A percentile compares a stretch with the other conserved stretches of the same genome.
Conservation (phyloP, 345 rosid species). For the Eucalyptus curtisii region DNA sequence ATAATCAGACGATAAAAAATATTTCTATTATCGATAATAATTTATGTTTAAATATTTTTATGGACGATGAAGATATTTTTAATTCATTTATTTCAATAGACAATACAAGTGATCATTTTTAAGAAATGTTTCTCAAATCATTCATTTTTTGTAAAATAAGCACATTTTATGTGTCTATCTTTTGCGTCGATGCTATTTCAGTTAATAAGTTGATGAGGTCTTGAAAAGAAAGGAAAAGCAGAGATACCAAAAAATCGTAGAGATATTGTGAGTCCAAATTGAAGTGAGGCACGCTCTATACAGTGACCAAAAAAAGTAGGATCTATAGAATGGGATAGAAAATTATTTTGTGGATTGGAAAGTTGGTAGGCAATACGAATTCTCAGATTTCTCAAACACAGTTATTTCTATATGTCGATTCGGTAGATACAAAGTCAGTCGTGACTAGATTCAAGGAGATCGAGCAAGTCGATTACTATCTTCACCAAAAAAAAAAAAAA, state of each 20-base stretch:
- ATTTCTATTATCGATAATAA: rapidly evolving
- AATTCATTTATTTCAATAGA: rapidly evolving
- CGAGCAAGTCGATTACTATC: background rate
- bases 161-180: background rate
- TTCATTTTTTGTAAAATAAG: background rate
- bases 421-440: background rate
- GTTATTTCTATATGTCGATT: background rate
- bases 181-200: background rate
- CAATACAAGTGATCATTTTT: rapidly evolving
- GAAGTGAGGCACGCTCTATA: background rate
- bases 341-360: background rate
- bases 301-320: background rate
- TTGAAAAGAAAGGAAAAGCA: background rate
- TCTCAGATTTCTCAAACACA: background rate
- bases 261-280: no score
- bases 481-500: background rate
- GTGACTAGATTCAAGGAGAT: background rate
- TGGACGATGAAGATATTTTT: rapidly evolving
- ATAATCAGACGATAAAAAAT: rapidly evolving
- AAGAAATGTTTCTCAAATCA: background rate
- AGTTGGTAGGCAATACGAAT: background rate
- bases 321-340: background rate
- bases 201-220: background rate
- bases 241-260: background rate
- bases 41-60: rapidly evolving